phyloP scores from a whole-genome alignment of 2,329 filamentous ascomycete species.

The Diaporthe aspalathi region DNA sequence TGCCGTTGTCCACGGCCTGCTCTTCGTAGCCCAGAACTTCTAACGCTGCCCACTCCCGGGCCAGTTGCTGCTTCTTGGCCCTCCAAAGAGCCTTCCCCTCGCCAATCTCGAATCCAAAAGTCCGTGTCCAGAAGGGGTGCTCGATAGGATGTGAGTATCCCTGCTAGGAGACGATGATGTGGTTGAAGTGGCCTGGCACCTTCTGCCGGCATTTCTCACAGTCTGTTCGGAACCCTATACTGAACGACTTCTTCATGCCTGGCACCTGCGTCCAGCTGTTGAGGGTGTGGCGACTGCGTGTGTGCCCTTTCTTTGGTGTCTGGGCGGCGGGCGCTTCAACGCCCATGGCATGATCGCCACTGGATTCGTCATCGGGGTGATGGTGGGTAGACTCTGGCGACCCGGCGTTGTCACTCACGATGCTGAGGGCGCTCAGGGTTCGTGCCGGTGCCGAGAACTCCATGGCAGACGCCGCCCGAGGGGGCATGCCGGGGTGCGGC shows the following conservation, averaged over 20 bases:
- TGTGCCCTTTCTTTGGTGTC: conserved; percentile 64
- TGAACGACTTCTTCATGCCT: conserved; percentile 77
- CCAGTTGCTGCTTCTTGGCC: conserved; percentile 30
- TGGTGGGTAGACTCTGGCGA: conserved; percentile 19
- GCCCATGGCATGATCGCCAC: conserved; percentile 46
- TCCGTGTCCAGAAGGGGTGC: conserved; percentile 28
- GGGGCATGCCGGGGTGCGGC: conserved; percentile 50
- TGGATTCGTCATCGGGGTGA: conserved; percentile 33
- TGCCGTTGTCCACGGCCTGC: neutral
- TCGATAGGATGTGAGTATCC: conserved; percentile 30
- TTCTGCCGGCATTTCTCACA: conserved; percentile 82
- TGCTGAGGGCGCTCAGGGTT: conserved; percentile 41
- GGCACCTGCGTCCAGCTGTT: conserved; percentile 68
- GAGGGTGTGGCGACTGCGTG: conserved; percentile 68
- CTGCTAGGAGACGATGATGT: conserved; percentile 75
- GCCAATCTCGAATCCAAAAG: conserved; percentile 32
- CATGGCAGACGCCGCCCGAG: conserved; percentile 49
- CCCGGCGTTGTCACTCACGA: conserved; percentile 41
- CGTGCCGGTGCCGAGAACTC: conserved; percentile 44
- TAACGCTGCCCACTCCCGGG: neutral
- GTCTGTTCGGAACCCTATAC: conserved; percentile 81
- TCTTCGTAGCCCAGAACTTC: neutral
- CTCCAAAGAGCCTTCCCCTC: conserved; percentile 36
- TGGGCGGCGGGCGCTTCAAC: conserved; percentile 59
- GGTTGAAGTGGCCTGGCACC: conserved; percentile 83